Conservation (phyloP, 148 eudicot species). For the Cornus controversa region DNA sequence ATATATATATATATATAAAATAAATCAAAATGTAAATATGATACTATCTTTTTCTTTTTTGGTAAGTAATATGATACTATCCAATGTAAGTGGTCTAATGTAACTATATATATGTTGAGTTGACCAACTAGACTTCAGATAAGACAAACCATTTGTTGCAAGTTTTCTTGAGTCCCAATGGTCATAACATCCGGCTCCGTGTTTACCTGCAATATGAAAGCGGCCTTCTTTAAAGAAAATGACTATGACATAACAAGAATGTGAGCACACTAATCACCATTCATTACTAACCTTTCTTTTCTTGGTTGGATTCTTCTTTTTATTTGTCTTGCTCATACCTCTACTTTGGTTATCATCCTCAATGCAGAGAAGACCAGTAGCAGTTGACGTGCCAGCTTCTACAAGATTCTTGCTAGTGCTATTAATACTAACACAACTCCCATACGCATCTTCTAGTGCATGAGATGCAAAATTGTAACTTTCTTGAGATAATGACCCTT, state of each 20-base stretch:
- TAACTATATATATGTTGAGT: background rate
- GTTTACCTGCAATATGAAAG: constrained; percentile 49
- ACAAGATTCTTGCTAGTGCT: constrained; percentile 60
- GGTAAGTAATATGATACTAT: background rate
- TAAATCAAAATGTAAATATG: background rate
- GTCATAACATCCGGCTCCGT: constrained; percentile 71
- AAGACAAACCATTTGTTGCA: constrained; percentile 78
- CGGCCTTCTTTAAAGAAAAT: constrained; percentile 12
- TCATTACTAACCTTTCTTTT: constrained; percentile 67
- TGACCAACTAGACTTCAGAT: constrained; percentile 1
- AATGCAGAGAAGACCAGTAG: constrained; percentile 69
- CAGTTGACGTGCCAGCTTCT: constrained; percentile 61
- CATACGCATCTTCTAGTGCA: constrained; percentile 76
- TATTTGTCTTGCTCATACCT: constrained; percentile 58
- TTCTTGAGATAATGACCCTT: constrained; percentile 87
- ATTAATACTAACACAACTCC: constrained; percentile 60
- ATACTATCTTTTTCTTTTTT: background rate
- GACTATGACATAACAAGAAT: constrained; percentile 7
- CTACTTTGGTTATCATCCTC: constrained; percentile 80
- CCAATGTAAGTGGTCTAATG: background rate
- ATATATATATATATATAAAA: background rate
- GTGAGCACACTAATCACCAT: constrained; percentile 9
- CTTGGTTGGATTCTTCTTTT: constrained; percentile 75
- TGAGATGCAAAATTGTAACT: constrained; percentile 65
- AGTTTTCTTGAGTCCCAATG: constrained; percentile 62